Percentiles rank a stretch among this genome's conserved stretches.
Conservation (phyloP, 2,329 filamentous ascomycete genomes). For the Nannizzia gypsea region DNA sequence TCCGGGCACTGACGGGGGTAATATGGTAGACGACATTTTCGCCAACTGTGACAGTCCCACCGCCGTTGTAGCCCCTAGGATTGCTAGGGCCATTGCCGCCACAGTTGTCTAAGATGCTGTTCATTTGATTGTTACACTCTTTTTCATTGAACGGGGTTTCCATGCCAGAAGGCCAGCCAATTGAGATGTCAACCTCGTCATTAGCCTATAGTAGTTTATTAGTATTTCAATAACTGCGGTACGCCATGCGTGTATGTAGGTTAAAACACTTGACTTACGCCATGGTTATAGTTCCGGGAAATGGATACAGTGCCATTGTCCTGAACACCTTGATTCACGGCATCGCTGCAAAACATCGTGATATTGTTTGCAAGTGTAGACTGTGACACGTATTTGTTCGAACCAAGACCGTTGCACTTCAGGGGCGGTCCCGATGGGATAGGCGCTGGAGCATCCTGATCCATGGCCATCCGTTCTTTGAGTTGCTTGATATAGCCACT, state of each 20-base stretch:
- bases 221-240: neutral
- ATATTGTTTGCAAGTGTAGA: slow-evolving; percentile 4
- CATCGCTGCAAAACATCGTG: slow-evolving; percentile 4
- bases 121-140: slow-evolving; percentile 4
- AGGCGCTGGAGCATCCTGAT: neutral
- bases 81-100: slow-evolving; percentile 14
- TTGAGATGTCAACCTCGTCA: slow-evolving; percentile 7
- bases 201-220: neutral
- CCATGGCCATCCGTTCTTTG: neutral
- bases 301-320: neutral
- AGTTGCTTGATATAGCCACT: neutral
- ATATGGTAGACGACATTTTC: slow-evolving; percentile 8
- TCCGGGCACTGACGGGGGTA: slow-evolving; percentile 4
- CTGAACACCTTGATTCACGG: slow-evolving; percentile 4
- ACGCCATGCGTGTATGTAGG: neutral
- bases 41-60: slow-evolving; percentile 12
- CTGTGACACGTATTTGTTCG: slow-evolving; percentile 3
- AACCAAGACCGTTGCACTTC: slow-evolving; percentile 4
- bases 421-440: neutral
- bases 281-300: slow-evolving; percentile 2
- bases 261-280: neutral
- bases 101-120: slow-evolving; percentile 11
- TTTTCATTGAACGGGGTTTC: neutral
- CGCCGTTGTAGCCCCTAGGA: slow-evolving; percentile 16
- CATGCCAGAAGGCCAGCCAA: slow-evolving; percentile 4